Conservation (phyloP, 2,329 filamentous ascomycete species). For the Colletotrichum sp. region DNA sequence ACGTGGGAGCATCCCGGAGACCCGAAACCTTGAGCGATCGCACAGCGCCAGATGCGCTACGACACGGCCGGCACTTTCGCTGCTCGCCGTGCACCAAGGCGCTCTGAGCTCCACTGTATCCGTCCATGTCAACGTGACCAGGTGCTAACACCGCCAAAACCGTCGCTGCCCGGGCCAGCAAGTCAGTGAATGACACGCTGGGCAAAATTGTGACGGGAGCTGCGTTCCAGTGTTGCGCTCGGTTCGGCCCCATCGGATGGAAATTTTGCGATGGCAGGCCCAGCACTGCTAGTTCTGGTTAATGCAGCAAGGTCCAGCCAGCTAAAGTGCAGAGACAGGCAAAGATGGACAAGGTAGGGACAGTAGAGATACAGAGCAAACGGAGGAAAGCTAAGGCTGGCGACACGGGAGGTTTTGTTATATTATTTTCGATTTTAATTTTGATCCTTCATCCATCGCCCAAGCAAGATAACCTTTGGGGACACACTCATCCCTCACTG, state of each 20-base stretch:
- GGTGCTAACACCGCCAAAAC: neutral
- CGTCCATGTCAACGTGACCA: neutral
- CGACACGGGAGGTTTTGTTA: neutral
- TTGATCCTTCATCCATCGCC: neutral
- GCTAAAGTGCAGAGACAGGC: neutral
- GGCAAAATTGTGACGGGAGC: neutral
- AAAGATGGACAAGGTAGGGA: neutral
- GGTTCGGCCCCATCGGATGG: constrained; percentile 17
- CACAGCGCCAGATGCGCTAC: constrained; percentile 1
- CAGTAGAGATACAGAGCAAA: neutral
- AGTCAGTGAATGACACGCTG: neutral
- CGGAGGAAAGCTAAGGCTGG: neutral
- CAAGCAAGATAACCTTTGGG: neutral
- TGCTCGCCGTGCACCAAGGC: neutral
- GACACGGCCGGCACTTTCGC: neutral
- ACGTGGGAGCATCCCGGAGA: constrained; percentile 10
- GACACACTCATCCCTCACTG: neutral
- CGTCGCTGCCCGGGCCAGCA: neutral
- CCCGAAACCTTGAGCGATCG: constrained; percentile 10
- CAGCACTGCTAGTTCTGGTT: neutral
- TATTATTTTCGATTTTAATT: neutral
- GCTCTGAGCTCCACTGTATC: neutral
- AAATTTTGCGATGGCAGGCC: constrained; percentile 17
- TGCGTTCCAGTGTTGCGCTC: neutral
- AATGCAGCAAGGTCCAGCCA: neutral